Conservation (phyloP, 306 rosid genomes). For the Heteromeles arbutifolia region DNA sequence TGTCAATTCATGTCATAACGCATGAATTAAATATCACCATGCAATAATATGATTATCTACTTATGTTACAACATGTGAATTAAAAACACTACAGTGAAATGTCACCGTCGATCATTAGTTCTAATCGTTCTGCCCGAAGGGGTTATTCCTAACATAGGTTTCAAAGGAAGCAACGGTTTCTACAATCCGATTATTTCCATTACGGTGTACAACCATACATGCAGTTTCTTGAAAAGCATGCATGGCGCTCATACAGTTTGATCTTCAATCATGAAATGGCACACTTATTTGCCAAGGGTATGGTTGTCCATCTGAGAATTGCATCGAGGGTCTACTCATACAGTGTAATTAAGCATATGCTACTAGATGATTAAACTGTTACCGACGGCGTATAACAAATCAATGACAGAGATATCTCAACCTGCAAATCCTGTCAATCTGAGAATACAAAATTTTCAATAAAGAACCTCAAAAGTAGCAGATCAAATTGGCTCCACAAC, state of each 20-base stretch:
- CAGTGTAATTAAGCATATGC: not conserved
- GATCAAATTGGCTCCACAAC: not conserved
- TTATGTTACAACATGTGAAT: too few relatives aligned
- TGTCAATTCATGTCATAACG: not conserved
- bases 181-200: not conserved
- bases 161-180: too few relatives aligned
- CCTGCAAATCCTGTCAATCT: not conserved
- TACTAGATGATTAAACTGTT: not conserved
- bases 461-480: conserved; percentile 9
- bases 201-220: too few relatives aligned
- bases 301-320: not conserved
- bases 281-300: not conserved
- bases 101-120: too few relatives aligned
- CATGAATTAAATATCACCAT: too few relatives aligned
- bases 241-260: not conserved
- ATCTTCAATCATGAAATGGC: not conserved
- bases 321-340: not conserved
- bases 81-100: not conserved
- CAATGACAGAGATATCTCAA: not conserved
- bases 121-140: too few relatives aligned
- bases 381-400: not conserved
- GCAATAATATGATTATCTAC: too few relatives aligned
- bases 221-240: too few relatives aligned
- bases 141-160: too few relatives aligned
- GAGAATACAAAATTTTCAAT: conserved; percentile 24